A percentile compares a stretch with the other conserved stretches of the same genome.
These are phyloP conservation scores for Raddia guianensis DNA, from an alignment of 176 grass and related monocot genomes.

Conservation along the genomic window DNA sequence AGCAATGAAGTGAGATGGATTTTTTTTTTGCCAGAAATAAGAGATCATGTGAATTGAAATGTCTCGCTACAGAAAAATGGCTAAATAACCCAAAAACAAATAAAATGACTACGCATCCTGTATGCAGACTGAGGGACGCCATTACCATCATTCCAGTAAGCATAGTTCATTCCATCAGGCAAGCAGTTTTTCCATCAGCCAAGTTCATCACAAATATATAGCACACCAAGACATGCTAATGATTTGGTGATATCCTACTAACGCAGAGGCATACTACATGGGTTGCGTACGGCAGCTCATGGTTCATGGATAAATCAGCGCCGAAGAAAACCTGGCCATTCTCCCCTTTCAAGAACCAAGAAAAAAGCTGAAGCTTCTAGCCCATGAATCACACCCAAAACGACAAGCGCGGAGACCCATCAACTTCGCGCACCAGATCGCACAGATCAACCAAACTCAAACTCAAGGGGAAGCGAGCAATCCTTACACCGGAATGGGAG, in stretches of 20 bases:
- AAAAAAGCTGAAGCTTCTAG: neutral
- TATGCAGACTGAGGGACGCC: neutral
- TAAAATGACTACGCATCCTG: neutral
- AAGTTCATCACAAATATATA: neutral
- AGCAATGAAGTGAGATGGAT: neutral
- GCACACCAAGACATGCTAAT: neutral
- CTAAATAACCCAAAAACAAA: neutral
- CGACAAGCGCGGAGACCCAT: neutral
- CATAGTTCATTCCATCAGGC: neutral
- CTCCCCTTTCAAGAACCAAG: neutral
- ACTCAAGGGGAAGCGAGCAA: neutral
- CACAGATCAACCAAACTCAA: neutral
- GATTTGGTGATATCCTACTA: neutral
- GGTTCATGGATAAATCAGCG: too few relatives aligned
- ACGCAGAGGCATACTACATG: neutral
- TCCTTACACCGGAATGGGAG: conserved; percentile 17
- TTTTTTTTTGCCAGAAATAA: neutral
- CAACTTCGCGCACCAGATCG: neutral
- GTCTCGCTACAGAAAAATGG: neutral
- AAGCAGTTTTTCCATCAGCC: neutral
- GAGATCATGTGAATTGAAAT: neutral
- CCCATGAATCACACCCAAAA: neutral
- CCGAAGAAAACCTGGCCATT: neutral
- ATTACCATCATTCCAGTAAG: neutral
- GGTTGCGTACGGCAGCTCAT: neutral